phyloP scores from a whole-genome alignment of 2,329 filamentous ascomycete species.

The Hypoxylon sp. region DNA sequence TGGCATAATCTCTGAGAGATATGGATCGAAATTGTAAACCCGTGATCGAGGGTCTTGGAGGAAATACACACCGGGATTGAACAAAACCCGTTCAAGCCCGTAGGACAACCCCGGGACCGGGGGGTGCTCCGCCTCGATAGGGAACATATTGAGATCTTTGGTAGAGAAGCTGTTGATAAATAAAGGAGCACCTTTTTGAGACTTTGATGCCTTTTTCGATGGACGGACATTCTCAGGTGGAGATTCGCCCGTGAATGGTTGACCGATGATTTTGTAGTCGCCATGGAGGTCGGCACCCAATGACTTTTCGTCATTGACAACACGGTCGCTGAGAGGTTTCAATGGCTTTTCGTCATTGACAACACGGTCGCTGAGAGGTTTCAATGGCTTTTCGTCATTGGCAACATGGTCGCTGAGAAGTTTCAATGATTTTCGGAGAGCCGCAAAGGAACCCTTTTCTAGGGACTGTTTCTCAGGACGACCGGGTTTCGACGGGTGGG shows the following conservation, averaged over 20 bases:
- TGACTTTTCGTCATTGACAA: background rate
- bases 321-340: no score
- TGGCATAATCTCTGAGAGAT: slow-evolving; percentile 93
- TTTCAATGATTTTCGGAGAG: background rate
- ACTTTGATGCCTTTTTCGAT: background rate
- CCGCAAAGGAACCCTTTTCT: background rate
- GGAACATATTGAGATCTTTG: slow-evolving; percentile 46
- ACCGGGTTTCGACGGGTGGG: background rate
- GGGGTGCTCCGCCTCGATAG: slow-evolving; percentile 53
- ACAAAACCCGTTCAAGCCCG: slow-evolving; percentile 88
- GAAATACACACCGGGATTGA: slow-evolving; percentile 93
- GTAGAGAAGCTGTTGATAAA: slow-evolving; percentile 49
- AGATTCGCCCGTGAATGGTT: slow-evolving; percentile 18
- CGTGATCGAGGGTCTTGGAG: slow-evolving; percentile 88
- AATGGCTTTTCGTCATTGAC: background rate
- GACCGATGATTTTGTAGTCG: slow-evolving; percentile 23
- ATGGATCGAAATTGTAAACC: slow-evolving; percentile 98
- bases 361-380: background rate
- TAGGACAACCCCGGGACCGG: slow-evolving; percentile 75
- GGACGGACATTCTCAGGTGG: background rate
- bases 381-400: background rate
- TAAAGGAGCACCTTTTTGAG: slow-evolving; percentile 4
- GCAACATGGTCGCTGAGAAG: background rate
- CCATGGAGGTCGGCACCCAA: slow-evolving; percentile 1
- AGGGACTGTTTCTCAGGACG: background rate